Conservation (phyloP, 2,329 filamentous ascomycete genomes). For the Phialophora verrucosa region DNA sequence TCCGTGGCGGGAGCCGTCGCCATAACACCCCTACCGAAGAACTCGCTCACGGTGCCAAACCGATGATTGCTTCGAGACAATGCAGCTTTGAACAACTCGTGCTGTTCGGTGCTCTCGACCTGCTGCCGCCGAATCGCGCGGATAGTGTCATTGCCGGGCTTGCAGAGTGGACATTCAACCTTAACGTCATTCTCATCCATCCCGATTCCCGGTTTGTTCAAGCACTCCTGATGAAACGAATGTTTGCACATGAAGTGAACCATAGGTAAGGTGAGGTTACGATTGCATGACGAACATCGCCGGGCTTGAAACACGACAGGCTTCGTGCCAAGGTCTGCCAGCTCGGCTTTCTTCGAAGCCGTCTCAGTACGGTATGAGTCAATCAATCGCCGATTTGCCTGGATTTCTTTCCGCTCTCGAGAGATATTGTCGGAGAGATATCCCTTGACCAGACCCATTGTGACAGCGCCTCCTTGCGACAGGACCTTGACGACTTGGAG, state of each 20-base stretch:
- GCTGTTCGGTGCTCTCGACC: slow-evolving; percentile 81
- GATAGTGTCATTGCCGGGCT: slow-evolving; percentile 83
- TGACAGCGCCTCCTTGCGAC: slow-evolving; percentile 78
- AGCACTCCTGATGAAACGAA: slow-evolving; percentile 89
- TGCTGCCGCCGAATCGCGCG: slow-evolving; percentile 85
- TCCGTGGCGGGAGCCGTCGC: slow-evolving; percentile 40
- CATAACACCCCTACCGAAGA: slow-evolving; percentile 95
- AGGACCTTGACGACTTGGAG: slow-evolving; percentile 95
- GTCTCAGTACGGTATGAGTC: slow-evolving; percentile 84
- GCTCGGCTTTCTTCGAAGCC: slow-evolving; percentile 75
- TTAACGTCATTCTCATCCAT: slow-evolving; percentile 63
- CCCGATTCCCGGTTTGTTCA: slow-evolving; percentile 60
- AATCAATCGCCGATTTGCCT: slow-evolving; percentile 79
- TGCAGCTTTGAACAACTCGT: slow-evolving; percentile 86
- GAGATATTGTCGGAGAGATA: slow-evolving; percentile 90
- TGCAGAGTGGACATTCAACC: slow-evolving; percentile 85
- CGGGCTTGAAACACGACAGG: slow-evolving; percentile 90
- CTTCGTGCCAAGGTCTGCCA: slow-evolving; percentile 75
- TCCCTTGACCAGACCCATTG: slow-evolving; percentile 95
- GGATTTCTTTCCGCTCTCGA: slow-evolving; percentile 85
- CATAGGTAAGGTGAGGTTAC: slow-evolving; percentile 79
- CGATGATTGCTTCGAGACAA: slow-evolving; percentile 71
- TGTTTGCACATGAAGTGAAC: slow-evolving; percentile 98
- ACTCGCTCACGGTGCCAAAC: slow-evolving; percentile 90
- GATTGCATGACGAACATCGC: slow-evolving; percentile 81